Evolutionary conservation across 176 grass and related monocot genomes (phyloP).

Genomic region (Rhynchospora pubera): DNA sequence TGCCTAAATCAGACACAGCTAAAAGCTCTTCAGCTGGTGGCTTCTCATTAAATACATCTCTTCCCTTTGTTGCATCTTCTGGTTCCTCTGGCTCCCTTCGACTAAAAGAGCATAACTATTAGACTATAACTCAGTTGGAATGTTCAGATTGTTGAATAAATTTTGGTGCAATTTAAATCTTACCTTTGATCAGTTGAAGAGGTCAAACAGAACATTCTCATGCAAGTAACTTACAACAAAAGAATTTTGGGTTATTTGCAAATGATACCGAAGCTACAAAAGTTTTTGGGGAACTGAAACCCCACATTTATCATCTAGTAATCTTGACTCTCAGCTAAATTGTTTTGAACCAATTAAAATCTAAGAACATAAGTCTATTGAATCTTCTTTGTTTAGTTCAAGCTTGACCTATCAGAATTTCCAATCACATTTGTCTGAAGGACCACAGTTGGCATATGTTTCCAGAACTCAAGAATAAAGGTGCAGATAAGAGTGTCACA

Average conservation of each 20-base stretch:
- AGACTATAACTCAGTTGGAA: conserved; percentile 9
- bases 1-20: conserved; percentile 84
- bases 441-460: background rate
- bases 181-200: background rate
- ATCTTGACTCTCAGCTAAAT: background rate
- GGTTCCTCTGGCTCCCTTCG: conserved; percentile 92
- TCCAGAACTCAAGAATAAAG: background rate
- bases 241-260: background rate
- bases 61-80: conserved; percentile 96
- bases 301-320: background rate
- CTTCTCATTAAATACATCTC: conserved; percentile 98
- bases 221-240: background rate
- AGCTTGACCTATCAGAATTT: background rate
- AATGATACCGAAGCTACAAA: background rate
- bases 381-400: background rate
- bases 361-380: background rate
- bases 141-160: background rate
- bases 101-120: conserved; percentile 34
- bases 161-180: background rate
- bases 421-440: background rate
- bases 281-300: background rate
- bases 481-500: background rate
- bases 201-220: background rate
- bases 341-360: conserved; percentile 10
- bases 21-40: conserved; percentile 96